These are phyloP conservation scores for Knoxdaviesia capensis DNA, from an alignment of 2,329 filamentous ascomycete genomes.

Conservation along the genomic window DNA sequence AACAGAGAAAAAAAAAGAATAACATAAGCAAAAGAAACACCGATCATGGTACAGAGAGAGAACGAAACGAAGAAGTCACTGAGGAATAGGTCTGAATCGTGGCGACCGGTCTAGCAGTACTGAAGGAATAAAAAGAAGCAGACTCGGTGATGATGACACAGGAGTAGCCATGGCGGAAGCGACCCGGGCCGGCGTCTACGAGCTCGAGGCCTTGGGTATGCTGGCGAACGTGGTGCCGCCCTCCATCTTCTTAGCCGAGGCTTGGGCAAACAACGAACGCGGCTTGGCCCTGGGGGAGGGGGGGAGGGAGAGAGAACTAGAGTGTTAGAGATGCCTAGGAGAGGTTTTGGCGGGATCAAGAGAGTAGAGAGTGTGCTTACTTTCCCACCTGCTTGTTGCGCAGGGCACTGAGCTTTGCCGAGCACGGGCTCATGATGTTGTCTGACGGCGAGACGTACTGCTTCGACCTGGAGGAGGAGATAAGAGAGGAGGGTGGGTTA, in stretches of 20 bases:
- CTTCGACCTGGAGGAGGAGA: constrained; percentile 15
- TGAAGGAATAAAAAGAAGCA: too few species aligned
- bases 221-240: constrained; percentile 17
- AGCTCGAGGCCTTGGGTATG: constrained; percentile 9
- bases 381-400: constrained; percentile 65
- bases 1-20: constrained; percentile 1
- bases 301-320: background rate
- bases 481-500: background rate
- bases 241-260: constrained; percentile 40
- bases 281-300: constrained; percentile 44
- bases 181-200: background rate
- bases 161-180: too few species aligned
- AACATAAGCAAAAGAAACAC: background rate
- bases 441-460: constrained; percentile 71
- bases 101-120: too few species aligned
- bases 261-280: constrained; percentile 46
- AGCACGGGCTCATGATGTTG: constrained; percentile 72
- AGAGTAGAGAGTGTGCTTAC: constrained; percentile 24
- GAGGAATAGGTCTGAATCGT: too few species aligned
- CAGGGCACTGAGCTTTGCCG: constrained; percentile 61
- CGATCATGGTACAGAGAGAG: too few species aligned
- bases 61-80: too few species aligned
- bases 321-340: background rate
- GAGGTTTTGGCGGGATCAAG: background rate
- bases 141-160: too few species aligned